These are phyloP conservation scores for Chlorella vulgaris DNA, from an alignment of 139 green algal genomes.

Conservation along the genomic window DNA sequence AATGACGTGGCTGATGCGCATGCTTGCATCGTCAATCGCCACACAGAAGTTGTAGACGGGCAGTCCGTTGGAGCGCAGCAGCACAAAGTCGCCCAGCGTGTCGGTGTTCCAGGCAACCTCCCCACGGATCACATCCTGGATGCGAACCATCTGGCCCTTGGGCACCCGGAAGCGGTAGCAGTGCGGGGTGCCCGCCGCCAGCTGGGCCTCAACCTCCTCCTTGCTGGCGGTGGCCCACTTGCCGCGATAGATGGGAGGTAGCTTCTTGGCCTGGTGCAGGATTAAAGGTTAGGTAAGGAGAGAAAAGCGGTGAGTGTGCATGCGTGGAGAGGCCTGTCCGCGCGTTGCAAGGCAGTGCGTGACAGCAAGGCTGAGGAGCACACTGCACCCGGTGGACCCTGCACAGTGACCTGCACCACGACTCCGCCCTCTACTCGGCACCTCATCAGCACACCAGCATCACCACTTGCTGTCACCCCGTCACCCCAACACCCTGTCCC, in stretches of 20 bases:
- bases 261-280: conserved; percentile 71
- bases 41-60: conserved; percentile 99
- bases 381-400: too few species aligned
- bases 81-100: conserved; percentile 98
- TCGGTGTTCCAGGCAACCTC: conserved; percentile 95
- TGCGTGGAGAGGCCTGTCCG: too few species aligned
- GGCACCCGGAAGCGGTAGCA: conserved; percentile 97
- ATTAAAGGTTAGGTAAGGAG: too few species aligned
- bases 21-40: conserved; percentile 95
- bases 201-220: conserved; percentile 84
- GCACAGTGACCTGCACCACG: too few species aligned
- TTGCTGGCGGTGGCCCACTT: conserved; percentile 89
- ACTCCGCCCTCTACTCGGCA: too few species aligned
- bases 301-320: too few species aligned
- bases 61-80: conserved; percentile 95
- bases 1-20: conserved; percentile 97
- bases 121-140: conserved; percentile 85
- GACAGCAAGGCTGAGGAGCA: too few species aligned
- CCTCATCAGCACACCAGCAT: too few species aligned
- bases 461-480: not conserved
- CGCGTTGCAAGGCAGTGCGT: too few species aligned
- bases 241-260: conserved; percentile 95
- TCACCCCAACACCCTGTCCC: not conserved
- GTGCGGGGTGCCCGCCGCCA: conserved; percentile 81
- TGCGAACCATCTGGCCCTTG: conserved; percentile 48